Base-by-base conservation (phyloP, 805 yeast species). In the Lipomyces spencermartinsiae region DNA sequence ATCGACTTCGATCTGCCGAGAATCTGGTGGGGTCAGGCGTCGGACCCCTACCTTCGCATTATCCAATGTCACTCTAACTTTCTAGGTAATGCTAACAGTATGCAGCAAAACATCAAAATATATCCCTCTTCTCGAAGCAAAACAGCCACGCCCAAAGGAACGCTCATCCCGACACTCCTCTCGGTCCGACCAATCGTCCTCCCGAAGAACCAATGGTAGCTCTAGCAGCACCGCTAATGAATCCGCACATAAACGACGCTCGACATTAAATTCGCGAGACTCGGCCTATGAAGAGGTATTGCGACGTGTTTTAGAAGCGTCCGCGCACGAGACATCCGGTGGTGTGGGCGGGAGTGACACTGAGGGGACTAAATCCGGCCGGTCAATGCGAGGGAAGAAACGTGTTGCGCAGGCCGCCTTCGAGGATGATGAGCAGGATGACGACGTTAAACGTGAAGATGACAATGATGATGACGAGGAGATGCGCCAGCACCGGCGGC, bases 91-190 rank as follows among this genome's bases (percentile, higher is more conserved):
- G 34, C 35, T 54, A 29, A 29, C 35, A 1, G 31, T 29, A 33
- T 7, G 19, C 39, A 68, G 72, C 39, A 83, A 83, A 63, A 84
- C 83, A 51, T 81, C 86, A 37, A 77, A 78, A 70, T 87, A 86
- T 74, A 76, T 80, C 73, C 90, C 85, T 5, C 82, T 79, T 19
- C 59, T 67, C 82, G 71, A 76, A 74, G 62, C 62, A 33, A 63
- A 64, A 19, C 62, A 53, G 34, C 68, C 62, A 7, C 62, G 54
- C 14, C 58, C 54, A 33, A 66, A 65, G 29, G 70, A 67, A n/a
- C 60, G 67, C 29, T 55, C 61, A 3, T 33, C 58, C 2, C 60
- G 60, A 16, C 39, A 22, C 10, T 55, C 62, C 10, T 59, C 62
- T 31, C 19, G 54, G 31, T 49, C 56, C 53, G 43, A n/a, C 16